phyloP scores from a whole-genome alignment of 306 rosid genomes.

The Erythrophleum fordii region DNA sequence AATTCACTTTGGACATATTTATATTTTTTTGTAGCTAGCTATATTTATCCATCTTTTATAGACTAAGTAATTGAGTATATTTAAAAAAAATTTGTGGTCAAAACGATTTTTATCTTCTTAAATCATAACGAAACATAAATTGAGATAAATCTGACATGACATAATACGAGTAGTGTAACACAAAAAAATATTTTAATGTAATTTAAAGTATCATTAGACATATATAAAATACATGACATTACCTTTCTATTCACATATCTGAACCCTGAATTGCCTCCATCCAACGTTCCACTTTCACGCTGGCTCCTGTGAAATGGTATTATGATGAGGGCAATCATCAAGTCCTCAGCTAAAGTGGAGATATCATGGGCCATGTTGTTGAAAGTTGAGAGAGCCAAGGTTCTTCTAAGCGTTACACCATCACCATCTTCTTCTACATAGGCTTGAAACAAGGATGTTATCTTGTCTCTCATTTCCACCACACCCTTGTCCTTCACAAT shows the following conservation, averaged over 20 bases:
- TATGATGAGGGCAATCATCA: conserved; percentile 75
- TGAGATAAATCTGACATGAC: too few relatives aligned
- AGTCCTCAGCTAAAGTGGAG: conserved; percentile 76
- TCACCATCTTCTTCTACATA: conserved; percentile 53
- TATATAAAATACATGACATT: conserved; percentile 7
- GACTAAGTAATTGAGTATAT: too few relatives aligned
- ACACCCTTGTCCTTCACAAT: conserved; percentile 60
- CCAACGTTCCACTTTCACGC: conserved; percentile 58
- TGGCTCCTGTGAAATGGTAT: conserved; percentile 86
- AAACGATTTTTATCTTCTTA: too few relatives aligned
- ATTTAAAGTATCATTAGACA: too few relatives aligned
- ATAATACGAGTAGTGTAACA: too few relatives aligned
- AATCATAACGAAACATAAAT: too few relatives aligned
- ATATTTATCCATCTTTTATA: too few relatives aligned
- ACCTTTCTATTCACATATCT: conserved; percentile 89
- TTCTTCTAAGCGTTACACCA: conserved; percentile 62
- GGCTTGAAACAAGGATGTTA: conserved; percentile 58
- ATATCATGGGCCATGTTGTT: conserved; percentile 67
- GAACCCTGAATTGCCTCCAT: conserved; percentile 65
- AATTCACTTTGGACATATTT: too few relatives aligned
- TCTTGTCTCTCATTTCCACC: conserved; percentile 67
- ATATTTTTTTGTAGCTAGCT: too few relatives aligned
- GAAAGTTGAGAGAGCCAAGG: conserved; percentile 71
- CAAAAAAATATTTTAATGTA: too few relatives aligned
- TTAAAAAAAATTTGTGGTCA: too few relatives aligned